Evolutionary conservation across 1,139 yeast genomes (phyloP).

Genomic region (Starmera stellimalicola): DNA sequence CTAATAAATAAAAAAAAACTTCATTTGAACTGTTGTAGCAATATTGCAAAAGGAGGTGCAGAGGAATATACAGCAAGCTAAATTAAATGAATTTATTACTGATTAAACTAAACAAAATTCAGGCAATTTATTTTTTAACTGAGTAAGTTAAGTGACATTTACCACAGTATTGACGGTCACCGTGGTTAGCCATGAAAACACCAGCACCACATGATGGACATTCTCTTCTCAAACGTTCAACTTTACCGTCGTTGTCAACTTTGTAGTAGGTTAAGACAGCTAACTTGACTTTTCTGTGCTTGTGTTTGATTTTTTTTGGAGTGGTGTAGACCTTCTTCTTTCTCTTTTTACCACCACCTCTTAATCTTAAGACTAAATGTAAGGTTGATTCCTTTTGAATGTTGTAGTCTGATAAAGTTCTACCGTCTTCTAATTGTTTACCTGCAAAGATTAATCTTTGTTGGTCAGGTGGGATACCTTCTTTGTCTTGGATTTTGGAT

Average conservation of each 20-base stretch:
- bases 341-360: slow-evolving; percentile 99
- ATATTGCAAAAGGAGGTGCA: no score
- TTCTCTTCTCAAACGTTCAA: slow-evolving; percentile 98
- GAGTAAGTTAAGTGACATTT: slow-evolving; percentile 95
- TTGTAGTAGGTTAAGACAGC: slow-evolving; percentile 99
- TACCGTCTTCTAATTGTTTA: slow-evolving; percentile 99
- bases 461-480: slow-evolving; percentile 99
- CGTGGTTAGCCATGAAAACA: slow-evolving; percentile 99
- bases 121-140: slow-evolving; percentile 21
- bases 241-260: slow-evolving; percentile 97
- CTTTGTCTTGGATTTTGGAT: slow-evolving; percentile 98
- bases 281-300: slow-evolving; percentile 98
- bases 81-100: no score
- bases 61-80: no score
- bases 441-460: slow-evolving; percentile 99
- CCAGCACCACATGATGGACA: slow-evolving; percentile 99
- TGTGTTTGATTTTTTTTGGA: slow-evolving; percentile 99
- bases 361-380: slow-evolving; percentile 95
- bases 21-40: no score
- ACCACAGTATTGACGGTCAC: slow-evolving; percentile 99
- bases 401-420: slow-evolving; percentile 99
- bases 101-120: slow-evolving; percentile 2
- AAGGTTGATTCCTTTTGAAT: slow-evolving; percentile 99
- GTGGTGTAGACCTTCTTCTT: slow-evolving; percentile 99
- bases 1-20: no score